phyloP scores from a whole-genome alignment of 139 green algal species.

The Tetraselmis chui region DNA sequence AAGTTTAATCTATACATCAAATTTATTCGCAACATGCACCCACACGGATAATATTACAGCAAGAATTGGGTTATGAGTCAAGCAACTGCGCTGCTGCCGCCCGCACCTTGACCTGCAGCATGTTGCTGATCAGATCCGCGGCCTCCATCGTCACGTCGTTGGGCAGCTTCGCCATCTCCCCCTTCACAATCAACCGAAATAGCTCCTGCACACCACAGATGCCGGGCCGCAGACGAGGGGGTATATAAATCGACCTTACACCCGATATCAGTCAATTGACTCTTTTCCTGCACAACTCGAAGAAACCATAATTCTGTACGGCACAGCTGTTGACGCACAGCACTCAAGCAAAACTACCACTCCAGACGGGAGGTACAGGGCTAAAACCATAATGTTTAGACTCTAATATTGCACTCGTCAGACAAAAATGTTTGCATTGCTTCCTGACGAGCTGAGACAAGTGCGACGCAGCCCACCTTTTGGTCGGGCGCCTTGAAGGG shows the following conservation, averaged over 20 bases:
- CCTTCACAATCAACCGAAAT: not conserved
- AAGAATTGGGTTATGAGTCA: not conserved
- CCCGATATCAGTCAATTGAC: not conserved
- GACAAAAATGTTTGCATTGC: too few relatives aligned
- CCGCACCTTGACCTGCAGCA: not conserved
- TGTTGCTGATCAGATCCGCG: not conserved
- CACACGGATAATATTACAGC: not conserved
- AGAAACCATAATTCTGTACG: not conserved
- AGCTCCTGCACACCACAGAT: not conserved
- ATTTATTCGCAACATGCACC: too few relatives aligned
- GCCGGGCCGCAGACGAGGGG: too few relatives aligned
- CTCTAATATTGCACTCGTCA: too few relatives aligned
- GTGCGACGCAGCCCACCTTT: not conserved
- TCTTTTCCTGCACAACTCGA: not conserved
- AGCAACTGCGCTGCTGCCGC: too few relatives aligned
- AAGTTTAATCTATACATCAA: too few relatives aligned
- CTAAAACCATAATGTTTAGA: too few relatives aligned
- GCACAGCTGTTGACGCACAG: too few relatives aligned
- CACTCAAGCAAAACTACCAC: too few relatives aligned
- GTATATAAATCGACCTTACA: not conserved
- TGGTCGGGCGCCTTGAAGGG: slow-evolving; percentile 41
- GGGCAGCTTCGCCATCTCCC: not conserved
- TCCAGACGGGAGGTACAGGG: too few relatives aligned
- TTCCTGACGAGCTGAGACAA: too few relatives aligned
- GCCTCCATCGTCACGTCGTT: not conserved